These are phyloP conservation scores for Biancaea sappan DNA, from an alignment of 306 rosid genomes.

Conservation along the genomic window DNA sequence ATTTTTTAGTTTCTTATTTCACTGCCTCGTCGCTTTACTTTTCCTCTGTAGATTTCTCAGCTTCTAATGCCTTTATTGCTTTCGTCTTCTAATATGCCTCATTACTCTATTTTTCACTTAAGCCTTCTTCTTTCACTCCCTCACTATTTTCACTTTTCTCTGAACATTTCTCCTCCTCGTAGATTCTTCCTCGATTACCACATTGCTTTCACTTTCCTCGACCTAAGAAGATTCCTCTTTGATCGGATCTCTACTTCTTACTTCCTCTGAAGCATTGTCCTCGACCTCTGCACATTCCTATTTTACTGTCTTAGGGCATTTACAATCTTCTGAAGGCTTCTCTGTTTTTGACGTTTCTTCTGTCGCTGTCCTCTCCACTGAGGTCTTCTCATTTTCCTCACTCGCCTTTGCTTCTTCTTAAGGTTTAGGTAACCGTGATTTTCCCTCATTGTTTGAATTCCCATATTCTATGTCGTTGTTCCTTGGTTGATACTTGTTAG, in stretches of 20 bases:
- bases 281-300: not conserved
- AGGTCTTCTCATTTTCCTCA: constrained; percentile 35
- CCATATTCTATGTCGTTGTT: not conserved
- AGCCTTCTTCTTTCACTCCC: too few relatives aligned
- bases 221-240: not conserved
- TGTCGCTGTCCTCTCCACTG: constrained; percentile 32
- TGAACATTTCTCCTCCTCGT: not conserved
- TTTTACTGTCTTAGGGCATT: constrained; percentile 3
- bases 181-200: constrained; percentile 9
- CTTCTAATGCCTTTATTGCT: not conserved
- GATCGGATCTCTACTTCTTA: not conserved
- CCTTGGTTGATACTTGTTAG: constrained; percentile 33
- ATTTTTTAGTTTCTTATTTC: not conserved
- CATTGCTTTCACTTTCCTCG: not conserved
- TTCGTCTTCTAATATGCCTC: too few relatives aligned
- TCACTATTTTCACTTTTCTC: too few relatives aligned
- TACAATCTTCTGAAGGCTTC: not conserved
- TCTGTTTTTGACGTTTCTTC: constrained; percentile 6
- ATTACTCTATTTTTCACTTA: too few relatives aligned
- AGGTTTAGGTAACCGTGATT: too few relatives aligned
- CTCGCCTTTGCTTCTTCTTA: constrained; percentile 35
- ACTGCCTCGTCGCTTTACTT: not conserved
- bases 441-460: constrained; percentile 10
- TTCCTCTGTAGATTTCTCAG: not conserved
- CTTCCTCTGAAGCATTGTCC: constrained; percentile 12